Conservation (phyloP, 1,284 basidiomycete genomes). For the Cutaneotrichosporon cutaneum region DNA sequence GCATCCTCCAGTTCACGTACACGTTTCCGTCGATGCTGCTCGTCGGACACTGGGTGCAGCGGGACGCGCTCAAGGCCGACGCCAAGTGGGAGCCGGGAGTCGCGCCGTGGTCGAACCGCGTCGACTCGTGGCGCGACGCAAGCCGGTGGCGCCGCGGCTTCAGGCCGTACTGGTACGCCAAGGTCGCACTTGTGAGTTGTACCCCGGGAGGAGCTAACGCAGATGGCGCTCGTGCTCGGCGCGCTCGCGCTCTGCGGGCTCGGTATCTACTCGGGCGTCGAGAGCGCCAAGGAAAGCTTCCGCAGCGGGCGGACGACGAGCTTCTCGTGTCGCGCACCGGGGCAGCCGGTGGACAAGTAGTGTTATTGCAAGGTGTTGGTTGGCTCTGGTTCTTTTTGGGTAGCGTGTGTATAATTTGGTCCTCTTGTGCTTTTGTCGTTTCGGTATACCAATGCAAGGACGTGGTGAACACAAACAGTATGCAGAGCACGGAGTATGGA, state of each 20-base stretch:
- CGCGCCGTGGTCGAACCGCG: constrained; percentile 20
- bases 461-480: neutral
- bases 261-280: constrained; percentile 23
- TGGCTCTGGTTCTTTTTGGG: neutral
- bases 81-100: constrained; percentile 22
- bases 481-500: neutral
- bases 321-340: constrained; percentile 25
- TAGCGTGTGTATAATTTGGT: too few species aligned
- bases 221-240: constrained; percentile 15
- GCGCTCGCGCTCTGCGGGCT: constrained; percentile 17
- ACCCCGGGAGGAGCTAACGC: neutral
- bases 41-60: constrained; percentile 27
- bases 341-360: constrained; percentile 17
- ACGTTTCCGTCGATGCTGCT: constrained; percentile 22
- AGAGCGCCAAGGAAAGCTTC: constrained; percentile 14
- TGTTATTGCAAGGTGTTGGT: neutral
- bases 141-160: constrained; percentile 26
- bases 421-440: neutral
- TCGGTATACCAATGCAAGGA: neutral
- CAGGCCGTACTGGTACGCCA: constrained; percentile 23
- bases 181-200: constrained; percentile 16
- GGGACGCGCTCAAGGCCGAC: constrained; percentile 22
- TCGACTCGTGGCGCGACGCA: constrained; percentile 19
- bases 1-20: constrained; percentile 27
- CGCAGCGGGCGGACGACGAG: constrained; percentile 10